Base-by-base conservation (phyloP, 768 basidiomycete species). In the Rhodosporidiobolus odoratus region DNA sequence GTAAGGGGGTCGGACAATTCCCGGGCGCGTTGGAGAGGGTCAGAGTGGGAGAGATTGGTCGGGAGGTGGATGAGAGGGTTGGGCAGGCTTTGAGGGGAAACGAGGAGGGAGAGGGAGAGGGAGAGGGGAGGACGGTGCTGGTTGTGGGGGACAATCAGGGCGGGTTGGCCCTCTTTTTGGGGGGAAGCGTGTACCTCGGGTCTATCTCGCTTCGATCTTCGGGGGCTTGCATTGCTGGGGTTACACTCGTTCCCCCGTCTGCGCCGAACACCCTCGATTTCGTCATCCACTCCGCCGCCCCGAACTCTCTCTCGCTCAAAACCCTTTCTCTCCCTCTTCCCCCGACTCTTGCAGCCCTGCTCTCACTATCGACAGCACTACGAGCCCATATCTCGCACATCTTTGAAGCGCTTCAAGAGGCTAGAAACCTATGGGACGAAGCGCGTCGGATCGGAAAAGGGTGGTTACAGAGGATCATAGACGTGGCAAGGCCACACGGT, bases 351-450 rank as follows among this genome's bases (percentile, higher is more conserved):
- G 21, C 23, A 3, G 27, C 58, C 21, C 32, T 77, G 45, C 40
- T 75, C 0, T 25, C 54, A 13, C 64, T 70, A 15, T 60, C 73
- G 1, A 63, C 75, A 0, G 50, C 66, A 3, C 41, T 75, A 12
- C 56, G 61, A 1, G 34, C 43, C 8, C 50, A 59, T 23, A 43
- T 76, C 25, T 37, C 47, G 21, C 67, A 75, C 34, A 66, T 69
- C 4, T 73, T 70, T 60, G 69, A 69, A 25, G 69, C 72, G 13
- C 54, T 76, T 1, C 71, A 75, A 38, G 72, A 75, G 21, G 64
- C 68, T 13, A 30, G 74, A 2, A 61, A 56, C 23, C 10, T 52
- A 7, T 76, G 74, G 74, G 74, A 76, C 56, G 76, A 76, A 37
- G 54, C 68, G 21, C 23, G 69, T 6, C 45, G 66, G 32, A 63